A percentile compares a stretch with the other conserved stretches of the same genome.
Conservation (phyloP, 441 rosid genomes). For the Arabidopsis lyrata region DNA sequence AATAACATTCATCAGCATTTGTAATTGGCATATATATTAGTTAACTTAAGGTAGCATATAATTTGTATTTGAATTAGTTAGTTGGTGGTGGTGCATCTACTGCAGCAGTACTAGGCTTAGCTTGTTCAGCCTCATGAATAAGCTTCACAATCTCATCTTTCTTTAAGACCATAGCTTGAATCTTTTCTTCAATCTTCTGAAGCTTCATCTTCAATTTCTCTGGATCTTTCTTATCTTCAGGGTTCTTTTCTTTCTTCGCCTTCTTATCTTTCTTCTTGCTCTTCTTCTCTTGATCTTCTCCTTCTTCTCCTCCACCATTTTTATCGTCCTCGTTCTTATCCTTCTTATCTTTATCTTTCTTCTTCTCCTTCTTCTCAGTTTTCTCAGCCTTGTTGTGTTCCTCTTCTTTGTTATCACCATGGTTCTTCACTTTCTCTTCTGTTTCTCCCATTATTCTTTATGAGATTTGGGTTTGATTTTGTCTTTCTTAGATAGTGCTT, state of each 20-base stretch:
- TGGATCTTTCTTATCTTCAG: conserved; percentile 74
- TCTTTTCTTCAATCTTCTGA: conserved; percentile 68
- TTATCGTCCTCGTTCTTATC: conserved; percentile 44
- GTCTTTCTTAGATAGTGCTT: not conserved
- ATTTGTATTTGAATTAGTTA: conserved; percentile 7
- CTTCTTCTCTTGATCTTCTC: conserved; percentile 57
- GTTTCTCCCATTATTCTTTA: conserved; percentile 56
- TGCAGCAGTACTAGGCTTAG: conserved; percentile 14
- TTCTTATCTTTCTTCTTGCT: conserved; percentile 54
- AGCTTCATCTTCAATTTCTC: conserved; percentile 66
- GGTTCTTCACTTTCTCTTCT: conserved; percentile 48
- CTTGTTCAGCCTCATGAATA: conserved; percentile 51
- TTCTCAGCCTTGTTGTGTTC: conserved; percentile 44
- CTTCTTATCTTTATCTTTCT: conserved; percentile 47
- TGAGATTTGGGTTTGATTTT: conserved; percentile 22
- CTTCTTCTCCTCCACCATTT: conserved; percentile 56
- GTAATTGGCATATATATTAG: conserved; percentile 1
- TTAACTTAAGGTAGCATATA: not conserved
- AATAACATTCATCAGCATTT: conserved; percentile 25
- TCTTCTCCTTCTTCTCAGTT: conserved; percentile 51
- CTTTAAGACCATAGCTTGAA: conserved; percentile 58
- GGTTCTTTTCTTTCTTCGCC: conserved; percentile 69
- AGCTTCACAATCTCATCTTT: conserved; percentile 63
- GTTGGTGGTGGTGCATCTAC: conserved; percentile 44
- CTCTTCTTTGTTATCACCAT: conserved; percentile 43